Percentiles rank a stretch among this genome's conserved stretches.
These are phyloP conservation scores for Lipomyces yamanashiensis DNA, from an alignment of 805 yeast genomes.

Conservation along the genomic window DNA sequence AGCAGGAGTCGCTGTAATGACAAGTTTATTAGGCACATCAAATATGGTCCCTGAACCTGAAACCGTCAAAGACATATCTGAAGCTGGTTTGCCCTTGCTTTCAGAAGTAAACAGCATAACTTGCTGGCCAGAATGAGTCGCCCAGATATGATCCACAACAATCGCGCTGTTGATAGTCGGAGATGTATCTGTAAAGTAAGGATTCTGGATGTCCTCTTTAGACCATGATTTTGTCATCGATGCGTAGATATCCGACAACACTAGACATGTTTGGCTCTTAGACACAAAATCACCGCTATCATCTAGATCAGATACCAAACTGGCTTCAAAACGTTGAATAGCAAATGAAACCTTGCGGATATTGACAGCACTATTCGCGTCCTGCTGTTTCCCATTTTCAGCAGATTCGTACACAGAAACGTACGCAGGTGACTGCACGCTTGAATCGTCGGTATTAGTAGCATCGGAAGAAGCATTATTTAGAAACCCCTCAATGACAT, in stretches of 20 bases:
- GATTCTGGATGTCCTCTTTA: constrained; percentile 17
- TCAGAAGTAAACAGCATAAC: constrained; percentile 15
- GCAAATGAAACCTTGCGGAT: constrained; percentile 22
- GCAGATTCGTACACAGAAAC: constrained; percentile 13
- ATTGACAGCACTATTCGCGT: neutral
- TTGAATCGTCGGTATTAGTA: neutral
- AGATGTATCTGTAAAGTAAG: constrained; percentile 13
- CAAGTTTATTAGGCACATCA: constrained; percentile 18
- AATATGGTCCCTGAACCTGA: neutral
- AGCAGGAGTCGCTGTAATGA: constrained; percentile 9
- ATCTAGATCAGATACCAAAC: constrained; percentile 17
- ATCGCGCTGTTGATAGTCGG: constrained; percentile 17
- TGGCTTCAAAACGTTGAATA: constrained; percentile 15
- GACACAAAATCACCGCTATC: constrained; percentile 12
- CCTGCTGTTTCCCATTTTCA: neutral
- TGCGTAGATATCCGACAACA: constrained; percentile 12
- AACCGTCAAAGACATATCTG: constrained; percentile 18
- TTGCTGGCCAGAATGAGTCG: constrained; percentile 2
- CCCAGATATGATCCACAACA: constrained; percentile 18
- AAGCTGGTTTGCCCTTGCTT: neutral
- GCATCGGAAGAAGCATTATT: constrained; percentile 6
- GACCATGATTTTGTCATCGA: constrained; percentile 25
- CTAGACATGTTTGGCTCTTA: constrained; percentile 6
- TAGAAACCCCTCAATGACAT: constrained; percentile 19
- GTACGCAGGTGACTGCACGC: constrained; percentile 5